Evolutionary conservation across 2,329 filamentous ascomycete species (phyloP).

Genomic region (Erysiphe neolycopersici): DNA sequence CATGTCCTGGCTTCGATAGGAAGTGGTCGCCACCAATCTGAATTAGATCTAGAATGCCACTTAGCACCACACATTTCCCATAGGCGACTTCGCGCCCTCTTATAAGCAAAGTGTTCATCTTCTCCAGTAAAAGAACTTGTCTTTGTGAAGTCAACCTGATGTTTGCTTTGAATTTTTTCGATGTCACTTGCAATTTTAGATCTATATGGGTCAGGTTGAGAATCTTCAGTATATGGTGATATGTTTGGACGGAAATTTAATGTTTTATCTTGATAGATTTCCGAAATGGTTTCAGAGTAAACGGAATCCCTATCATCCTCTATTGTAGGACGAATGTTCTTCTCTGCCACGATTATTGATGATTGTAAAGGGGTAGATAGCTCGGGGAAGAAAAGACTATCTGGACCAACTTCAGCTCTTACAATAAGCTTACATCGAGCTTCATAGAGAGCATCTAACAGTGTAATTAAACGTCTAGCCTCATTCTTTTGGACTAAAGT

Average conservation of each 20-base stretch:
- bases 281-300: slow-evolving; percentile 37
- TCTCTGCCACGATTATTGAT: slow-evolving; percentile 15
- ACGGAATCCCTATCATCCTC: slow-evolving; percentile 22
- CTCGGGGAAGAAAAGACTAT: slow-evolving; percentile 56
- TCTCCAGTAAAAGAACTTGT: slow-evolving; percentile 47
- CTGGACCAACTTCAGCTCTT: slow-evolving; percentile 37
- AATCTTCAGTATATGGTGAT: slow-evolving; percentile 28
- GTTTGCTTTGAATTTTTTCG: slow-evolving; percentile 16
- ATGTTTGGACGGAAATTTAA: slow-evolving; percentile 60
- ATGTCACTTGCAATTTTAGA: slow-evolving; percentile 21
- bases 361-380: slow-evolving; percentile 1
- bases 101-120: slow-evolving; percentile 60
- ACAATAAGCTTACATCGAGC: slow-evolving; percentile 53
- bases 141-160: slow-evolving; percentile 32
- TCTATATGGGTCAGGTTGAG: slow-evolving; percentile 25
- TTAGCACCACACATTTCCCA: slow-evolving; percentile 55
- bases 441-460: slow-evolving; percentile 60
- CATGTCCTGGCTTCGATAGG: slow-evolving; percentile 36
- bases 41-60: slow-evolving; percentile 39
- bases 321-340: not conserved
- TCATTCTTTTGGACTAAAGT: slow-evolving; percentile 50
- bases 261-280: slow-evolving; percentile 54
- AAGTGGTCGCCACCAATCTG: slow-evolving; percentile 42
- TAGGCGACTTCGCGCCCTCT: slow-evolving; percentile 46
- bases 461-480: slow-evolving; percentile 52